Percentiles rank a stretch among this genome's conserved stretches.
These are phyloP conservation scores for Syzygium jambos DNA, from an alignment of 345 rosid genomes.

Conservation along the genomic window DNA sequence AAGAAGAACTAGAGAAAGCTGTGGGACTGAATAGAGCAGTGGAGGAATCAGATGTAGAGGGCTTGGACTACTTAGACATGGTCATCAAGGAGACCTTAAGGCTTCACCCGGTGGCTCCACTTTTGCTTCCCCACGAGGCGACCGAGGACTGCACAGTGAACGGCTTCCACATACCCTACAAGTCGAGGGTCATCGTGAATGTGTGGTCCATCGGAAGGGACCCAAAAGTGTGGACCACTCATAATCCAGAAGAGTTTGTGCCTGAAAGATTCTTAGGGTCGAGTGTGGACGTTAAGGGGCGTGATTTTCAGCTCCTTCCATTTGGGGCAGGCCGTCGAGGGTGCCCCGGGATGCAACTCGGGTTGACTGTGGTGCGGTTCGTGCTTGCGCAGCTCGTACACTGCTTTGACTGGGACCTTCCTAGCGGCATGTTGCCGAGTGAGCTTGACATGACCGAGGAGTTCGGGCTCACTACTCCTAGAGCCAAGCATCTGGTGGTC, in stretches of 20 bases:
- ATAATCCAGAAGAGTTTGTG: conserved; percentile 19
- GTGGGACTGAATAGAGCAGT: conserved; percentile 30
- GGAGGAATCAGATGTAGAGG: conserved; percentile 32
- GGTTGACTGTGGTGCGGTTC: conserved; percentile 11
- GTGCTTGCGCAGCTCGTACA: conserved; percentile 30
- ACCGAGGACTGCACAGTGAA: conserved; percentile 14
- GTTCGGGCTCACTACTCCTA: conserved; percentile 17
- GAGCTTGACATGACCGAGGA: conserved; percentile 35
- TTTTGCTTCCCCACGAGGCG: conserved; percentile 21
- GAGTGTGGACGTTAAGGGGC: conserved; percentile 19
- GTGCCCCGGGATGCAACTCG: conserved; percentile 34
- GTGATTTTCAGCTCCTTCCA: conserved; percentile 32
- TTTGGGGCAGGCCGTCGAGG: conserved; percentile 33
- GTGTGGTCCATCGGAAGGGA: conserved; percentile 36
- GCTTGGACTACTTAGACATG: conserved; percentile 23
- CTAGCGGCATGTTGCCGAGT: background rate
- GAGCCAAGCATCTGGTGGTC: conserved; percentile 28
- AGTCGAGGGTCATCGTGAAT: conserved; percentile 20
- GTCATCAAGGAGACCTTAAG: conserved; percentile 38
- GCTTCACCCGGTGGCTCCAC: conserved; percentile 35
- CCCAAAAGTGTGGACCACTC: conserved; percentile 8
- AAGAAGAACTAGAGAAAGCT: conserved; percentile 17
- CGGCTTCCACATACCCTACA: conserved; percentile 22
- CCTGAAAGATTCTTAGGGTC: conserved; percentile 30
- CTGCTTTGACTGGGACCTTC: conserved; percentile 49